phyloP scores from a whole-genome alignment of 2,329 filamentous ascomycete species.

The Talaromyces sp. region DNA sequence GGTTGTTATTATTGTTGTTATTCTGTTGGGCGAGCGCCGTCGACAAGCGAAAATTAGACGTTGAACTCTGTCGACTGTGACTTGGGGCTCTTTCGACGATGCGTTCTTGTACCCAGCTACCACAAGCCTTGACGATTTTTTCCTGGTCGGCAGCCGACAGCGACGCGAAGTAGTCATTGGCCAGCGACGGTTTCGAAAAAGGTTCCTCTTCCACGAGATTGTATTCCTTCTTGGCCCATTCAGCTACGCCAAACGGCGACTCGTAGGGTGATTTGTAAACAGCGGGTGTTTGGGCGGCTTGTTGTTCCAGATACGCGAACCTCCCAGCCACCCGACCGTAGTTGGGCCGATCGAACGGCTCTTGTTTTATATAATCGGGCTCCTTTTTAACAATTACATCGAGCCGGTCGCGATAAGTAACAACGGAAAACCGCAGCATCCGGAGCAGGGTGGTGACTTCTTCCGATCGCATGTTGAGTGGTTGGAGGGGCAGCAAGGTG shows the following conservation, averaged over 20 bases:
- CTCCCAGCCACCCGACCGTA: conserved; percentile 35
- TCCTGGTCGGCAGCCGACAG: conserved; percentile 40
- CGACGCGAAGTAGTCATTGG: conserved; percentile 41
- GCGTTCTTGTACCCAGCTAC: conserved; percentile 37
- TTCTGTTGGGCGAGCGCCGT: conserved; percentile 40
- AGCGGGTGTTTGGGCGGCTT: conserved; percentile 34
- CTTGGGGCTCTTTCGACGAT: conserved; percentile 35
- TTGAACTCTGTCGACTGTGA: conserved; percentile 37
- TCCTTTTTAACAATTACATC: conserved; percentile 40
- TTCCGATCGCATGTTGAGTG: conserved; percentile 43
- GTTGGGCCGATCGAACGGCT: conserved; percentile 29
- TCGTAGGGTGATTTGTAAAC: conserved; percentile 45
- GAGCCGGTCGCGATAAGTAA: conserved; percentile 38
- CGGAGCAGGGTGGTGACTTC: conserved; percentile 42
- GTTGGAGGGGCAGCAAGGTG: conserved; percentile 36
- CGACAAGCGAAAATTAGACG: conserved; percentile 37
- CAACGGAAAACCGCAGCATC: conserved; percentile 44
- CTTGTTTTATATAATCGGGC: conserved; percentile 32
- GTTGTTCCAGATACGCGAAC: conserved; percentile 40
- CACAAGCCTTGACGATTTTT: conserved; percentile 43
- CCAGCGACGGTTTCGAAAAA: conserved; percentile 36
- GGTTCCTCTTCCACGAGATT: conserved; percentile 33
- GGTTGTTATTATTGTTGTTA: conserved; percentile 26
- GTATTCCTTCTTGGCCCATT: conserved; percentile 40
- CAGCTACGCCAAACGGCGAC: conserved; percentile 41